phyloP scores from a whole-genome alignment of 2,329 filamentous ascomycete species.

The Stagonosporopsis tanaceti region DNA sequence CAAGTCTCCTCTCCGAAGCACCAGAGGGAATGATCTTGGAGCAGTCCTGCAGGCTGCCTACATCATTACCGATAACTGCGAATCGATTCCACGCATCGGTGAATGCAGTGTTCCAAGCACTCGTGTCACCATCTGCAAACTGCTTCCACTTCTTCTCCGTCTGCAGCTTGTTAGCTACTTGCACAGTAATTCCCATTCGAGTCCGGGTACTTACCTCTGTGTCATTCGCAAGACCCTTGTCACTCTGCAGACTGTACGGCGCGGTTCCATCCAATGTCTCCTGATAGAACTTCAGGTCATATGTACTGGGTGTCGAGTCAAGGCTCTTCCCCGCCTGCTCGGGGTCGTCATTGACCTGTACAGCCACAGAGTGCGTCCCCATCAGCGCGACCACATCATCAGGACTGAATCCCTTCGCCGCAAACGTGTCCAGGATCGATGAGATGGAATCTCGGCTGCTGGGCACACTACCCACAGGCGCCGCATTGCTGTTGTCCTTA shows the following conservation, averaged over 20 bases:
- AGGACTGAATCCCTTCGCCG: constrained; percentile 37
- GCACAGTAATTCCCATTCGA: fast-evolving
- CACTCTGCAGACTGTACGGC: constrained; percentile 35
- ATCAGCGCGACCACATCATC: constrained; percentile 46
- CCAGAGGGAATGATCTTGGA: constrained; percentile 28
- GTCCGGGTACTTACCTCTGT: constrained; percentile 19
- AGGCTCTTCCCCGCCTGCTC: constrained; percentile 32
- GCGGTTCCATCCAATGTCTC: constrained; percentile 39
- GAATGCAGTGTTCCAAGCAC: constrained; percentile 32
- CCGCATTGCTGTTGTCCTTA: constrained; percentile 27
- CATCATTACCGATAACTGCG: constrained; percentile 33
- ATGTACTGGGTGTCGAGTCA: constrained; percentile 40
- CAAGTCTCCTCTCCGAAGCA: constrained; percentile 12
- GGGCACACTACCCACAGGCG: constrained; percentile 25
- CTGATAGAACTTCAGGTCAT: constrained; percentile 41
- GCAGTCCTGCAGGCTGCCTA: constrained; percentile 31
- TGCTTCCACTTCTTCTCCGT: constrained; percentile 25
- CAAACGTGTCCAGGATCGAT: constrained; percentile 34
- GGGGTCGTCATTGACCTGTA: constrained; percentile 38
- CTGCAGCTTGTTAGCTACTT: constrained; percentile 21
- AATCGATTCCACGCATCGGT: constrained; percentile 33
- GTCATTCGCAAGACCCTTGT: constrained; percentile 31
- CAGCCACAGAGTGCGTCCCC: constrained; percentile 41
- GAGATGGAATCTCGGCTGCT: constrained; percentile 25
- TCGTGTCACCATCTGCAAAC: constrained; percentile 26